These are phyloP conservation scores for Tulasnella sp. DNA, from an alignment of 768 basidiomycete species.

Conservation along the genomic window DNA sequence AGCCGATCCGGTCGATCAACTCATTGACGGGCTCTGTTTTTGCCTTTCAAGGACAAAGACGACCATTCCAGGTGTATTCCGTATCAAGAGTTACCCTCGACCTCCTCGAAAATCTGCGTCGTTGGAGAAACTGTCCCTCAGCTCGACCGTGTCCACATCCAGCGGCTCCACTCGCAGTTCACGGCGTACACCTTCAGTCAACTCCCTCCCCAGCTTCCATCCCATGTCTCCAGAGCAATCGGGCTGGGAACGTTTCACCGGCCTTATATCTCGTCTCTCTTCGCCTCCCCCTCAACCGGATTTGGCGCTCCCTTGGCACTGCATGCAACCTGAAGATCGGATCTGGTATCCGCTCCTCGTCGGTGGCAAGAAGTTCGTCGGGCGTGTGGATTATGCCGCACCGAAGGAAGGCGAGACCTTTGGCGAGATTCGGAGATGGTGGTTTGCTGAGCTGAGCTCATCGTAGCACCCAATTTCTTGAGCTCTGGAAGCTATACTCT, in stretches of 20 bases:
- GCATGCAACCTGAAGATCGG: slow-evolving; percentile 13
- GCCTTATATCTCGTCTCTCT: not conserved
- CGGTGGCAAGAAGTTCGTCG: slow-evolving; percentile 5
- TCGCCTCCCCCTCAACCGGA: not conserved
- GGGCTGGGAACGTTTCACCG: not conserved
- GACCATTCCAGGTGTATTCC: slow-evolving; percentile 1
- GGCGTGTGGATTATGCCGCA: slow-evolving; percentile 12
- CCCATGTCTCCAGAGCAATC: not conserved
- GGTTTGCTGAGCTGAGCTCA: not conserved
- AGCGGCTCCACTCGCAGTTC: not conserved
- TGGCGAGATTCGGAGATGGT: slow-evolving; percentile 4
- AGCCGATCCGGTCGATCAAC: not conserved
- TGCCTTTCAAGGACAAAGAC: not conserved
- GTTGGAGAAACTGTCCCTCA: not conserved
- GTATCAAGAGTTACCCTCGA: not conserved
- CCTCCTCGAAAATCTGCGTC: too few relatives aligned
- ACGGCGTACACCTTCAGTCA: not conserved
- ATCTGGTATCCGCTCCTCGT: slow-evolving; percentile 13
- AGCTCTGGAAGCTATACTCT: too few relatives aligned
- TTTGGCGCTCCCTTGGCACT: slow-evolving; percentile 3
- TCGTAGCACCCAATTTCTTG: too few relatives aligned
- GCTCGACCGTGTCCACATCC: not conserved
- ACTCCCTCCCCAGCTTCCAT: slow-evolving; percentile 9
- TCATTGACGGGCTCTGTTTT: not conserved
- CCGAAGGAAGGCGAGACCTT: not conserved